These are phyloP conservation scores for Alternaria triticina DNA, from an alignment of 2,329 filamentous ascomycete genomes.

Conservation along the genomic window DNA sequence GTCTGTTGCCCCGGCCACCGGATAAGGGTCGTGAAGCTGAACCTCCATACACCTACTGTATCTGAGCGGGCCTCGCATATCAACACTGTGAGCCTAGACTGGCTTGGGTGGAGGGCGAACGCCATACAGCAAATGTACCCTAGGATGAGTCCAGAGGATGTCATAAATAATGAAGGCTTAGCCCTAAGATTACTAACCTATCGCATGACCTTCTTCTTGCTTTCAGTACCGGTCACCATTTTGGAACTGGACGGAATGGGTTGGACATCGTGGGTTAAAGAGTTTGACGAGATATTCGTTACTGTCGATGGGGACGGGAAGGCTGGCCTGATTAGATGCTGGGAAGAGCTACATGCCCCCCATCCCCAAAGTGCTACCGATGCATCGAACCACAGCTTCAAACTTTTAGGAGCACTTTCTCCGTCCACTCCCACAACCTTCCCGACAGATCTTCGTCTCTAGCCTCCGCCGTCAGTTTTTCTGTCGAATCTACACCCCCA, in stretches of 20 bases:
- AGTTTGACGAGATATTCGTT: not conserved
- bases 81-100: not conserved
- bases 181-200: not conserved
- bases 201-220: no score
- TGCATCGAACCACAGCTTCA: not conserved
- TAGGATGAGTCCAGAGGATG: not conserved
- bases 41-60: no score
- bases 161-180: no score
- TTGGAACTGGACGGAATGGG: not conserved
- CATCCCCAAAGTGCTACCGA: not conserved
- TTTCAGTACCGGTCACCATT: fast-evolving
- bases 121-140: not conserved
- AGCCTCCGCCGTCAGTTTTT: conserved; percentile 13
- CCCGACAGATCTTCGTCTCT: conserved; percentile 15
- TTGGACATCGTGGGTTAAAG: fast-evolving
- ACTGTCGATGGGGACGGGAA: not conserved
- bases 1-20: not conserved
- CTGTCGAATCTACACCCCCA: conserved; percentile 19
- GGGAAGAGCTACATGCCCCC: not conserved
- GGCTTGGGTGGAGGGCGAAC: not conserved
- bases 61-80: not conserved
- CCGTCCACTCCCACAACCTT: conserved; percentile 28
- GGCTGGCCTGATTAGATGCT: not conserved
- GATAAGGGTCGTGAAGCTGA: no score
- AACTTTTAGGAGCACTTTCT: conserved; percentile 14